Conservation (phyloP, 108 stramenopile genomes). For the Nannochloropsis salina region DNA sequence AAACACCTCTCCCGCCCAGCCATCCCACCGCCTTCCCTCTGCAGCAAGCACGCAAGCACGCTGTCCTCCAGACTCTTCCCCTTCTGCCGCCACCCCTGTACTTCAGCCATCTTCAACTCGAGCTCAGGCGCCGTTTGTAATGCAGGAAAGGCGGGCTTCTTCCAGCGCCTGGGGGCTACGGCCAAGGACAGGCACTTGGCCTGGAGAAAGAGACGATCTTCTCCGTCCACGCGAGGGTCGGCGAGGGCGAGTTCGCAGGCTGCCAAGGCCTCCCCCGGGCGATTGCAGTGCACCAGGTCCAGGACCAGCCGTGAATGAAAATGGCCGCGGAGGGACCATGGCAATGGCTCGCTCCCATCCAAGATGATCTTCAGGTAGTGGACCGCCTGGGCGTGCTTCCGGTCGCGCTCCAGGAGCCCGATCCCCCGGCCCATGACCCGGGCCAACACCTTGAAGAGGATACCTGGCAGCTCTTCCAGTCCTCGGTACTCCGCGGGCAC, state of each 20-base stretch:
- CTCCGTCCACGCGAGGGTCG: background rate
- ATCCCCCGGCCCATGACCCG: background rate
- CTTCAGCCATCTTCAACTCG: background rate
- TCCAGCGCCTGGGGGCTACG: background rate
- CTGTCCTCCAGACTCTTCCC: background rate
- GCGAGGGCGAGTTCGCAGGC: background rate
- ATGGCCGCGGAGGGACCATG: background rate
- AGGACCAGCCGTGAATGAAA: background rate
- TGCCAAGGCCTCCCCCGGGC: background rate
- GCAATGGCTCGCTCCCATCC: background rate
- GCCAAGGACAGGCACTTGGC: background rate
- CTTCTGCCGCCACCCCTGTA: background rate
- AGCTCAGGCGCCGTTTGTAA: background rate
- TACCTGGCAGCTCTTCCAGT: background rate
- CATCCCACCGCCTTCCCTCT: background rate
- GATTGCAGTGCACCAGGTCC: background rate
- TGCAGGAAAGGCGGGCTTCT: background rate
- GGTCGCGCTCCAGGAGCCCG: background rate
- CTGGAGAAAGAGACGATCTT: background rate
- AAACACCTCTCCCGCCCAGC: background rate
- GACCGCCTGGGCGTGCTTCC: background rate
- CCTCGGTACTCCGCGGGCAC: background rate
- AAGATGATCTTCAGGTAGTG: conserved; percentile 6
- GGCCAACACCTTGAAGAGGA: background rate
- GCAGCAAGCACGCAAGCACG: background rate